phyloP scores from a whole-genome alignment of 1,284 basidiomycete genomes.

The Cutaneotrichosporon sp. region DNA sequence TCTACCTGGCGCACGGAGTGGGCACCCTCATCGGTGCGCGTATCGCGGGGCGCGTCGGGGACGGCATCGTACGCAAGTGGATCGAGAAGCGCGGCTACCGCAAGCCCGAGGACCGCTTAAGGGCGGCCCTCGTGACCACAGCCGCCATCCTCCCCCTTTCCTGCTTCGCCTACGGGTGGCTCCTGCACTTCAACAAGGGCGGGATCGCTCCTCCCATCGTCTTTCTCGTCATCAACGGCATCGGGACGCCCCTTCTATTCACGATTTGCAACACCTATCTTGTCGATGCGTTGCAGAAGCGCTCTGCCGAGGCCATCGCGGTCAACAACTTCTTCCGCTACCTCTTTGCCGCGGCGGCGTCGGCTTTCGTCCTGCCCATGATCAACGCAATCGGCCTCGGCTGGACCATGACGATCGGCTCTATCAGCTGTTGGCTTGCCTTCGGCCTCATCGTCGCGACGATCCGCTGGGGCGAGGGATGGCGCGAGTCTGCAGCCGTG shows the following conservation, averaged over 20 bases:
- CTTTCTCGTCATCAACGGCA: constrained; percentile 54
- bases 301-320: constrained; percentile 60
- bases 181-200: constrained; percentile 36
- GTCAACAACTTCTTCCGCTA: constrained; percentile 51
- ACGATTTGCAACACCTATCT: constrained; percentile 61
- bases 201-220: constrained; percentile 47
- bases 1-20: constrained; percentile 63
- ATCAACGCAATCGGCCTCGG: constrained; percentile 61
- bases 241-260: constrained; percentile 55
- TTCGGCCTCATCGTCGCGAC: constrained; percentile 21
- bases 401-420: constrained; percentile 59
- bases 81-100: constrained; percentile 58
- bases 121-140: constrained; percentile 58
- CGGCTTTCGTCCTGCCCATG: constrained; percentile 59
- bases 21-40: constrained; percentile 65
- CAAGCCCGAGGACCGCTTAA: constrained; percentile 64
- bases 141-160: constrained; percentile 56
- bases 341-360: constrained; percentile 54
- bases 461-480: constrained; percentile 36
- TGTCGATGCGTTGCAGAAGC: constrained; percentile 61
- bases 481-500: constrained; percentile 38
- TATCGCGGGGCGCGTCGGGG: constrained; percentile 60
- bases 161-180: constrained; percentile 46
- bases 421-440: constrained; percentile 47
- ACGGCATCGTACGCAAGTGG: constrained; percentile 57